A percentile compares a stretch with the other conserved stretches of the same genome.
Conservation (phyloP, 2,329 filamentous ascomycete species). For the Allantophomopsis cytisporea region DNA sequence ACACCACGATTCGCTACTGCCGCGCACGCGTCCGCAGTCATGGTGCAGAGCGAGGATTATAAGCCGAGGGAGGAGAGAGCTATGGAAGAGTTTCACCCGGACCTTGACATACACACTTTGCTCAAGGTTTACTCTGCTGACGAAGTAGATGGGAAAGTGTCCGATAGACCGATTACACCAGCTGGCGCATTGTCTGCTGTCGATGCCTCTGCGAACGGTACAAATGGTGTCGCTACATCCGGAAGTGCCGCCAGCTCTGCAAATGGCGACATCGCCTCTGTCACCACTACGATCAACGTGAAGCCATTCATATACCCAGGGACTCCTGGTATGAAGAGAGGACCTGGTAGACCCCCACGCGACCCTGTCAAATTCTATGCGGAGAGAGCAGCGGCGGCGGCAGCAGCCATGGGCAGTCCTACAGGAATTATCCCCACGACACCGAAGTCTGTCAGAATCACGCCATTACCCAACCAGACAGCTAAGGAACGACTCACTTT, state of each 20-base stretch:
- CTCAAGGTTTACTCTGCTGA: slow-evolving; percentile 71
- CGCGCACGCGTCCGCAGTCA: slow-evolving; percentile 76
- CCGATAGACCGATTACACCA: slow-evolving; percentile 27
- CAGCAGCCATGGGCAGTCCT: slow-evolving; percentile 2
- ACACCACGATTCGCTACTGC: slow-evolving; percentile 15
- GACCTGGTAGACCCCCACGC: slow-evolving; percentile 51
- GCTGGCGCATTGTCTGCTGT: slow-evolving; percentile 18
- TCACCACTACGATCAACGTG: slow-evolving; percentile 8
- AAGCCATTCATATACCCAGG: slow-evolving; percentile 19
- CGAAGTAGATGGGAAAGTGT: slow-evolving; percentile 66
- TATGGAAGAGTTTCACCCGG: slow-evolving; percentile 96
- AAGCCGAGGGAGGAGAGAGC: slow-evolving; percentile 93
- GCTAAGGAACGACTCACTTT: slow-evolving; percentile 69
- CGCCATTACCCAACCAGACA: slow-evolving; percentile 69
- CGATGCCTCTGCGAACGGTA: slow-evolving; percentile 26
- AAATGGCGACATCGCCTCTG: slow-evolving; percentile 12
- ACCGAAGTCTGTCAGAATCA: slow-evolving; percentile 47
- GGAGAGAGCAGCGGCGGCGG: slow-evolving; percentile 23
- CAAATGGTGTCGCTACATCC: slow-evolving; percentile 9
- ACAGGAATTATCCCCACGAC: slow-evolving; percentile 14
- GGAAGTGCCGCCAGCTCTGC: slow-evolving; percentile 9
- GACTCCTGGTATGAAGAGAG: slow-evolving; percentile 32
- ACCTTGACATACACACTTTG: slow-evolving; percentile 75
- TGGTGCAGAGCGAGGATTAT: slow-evolving; percentile 88
- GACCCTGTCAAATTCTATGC: slow-evolving; percentile 44